phyloP scores from a whole-genome alignment of 2,329 filamentous ascomycete species.

The Aureobasidium melanogenum region DNA sequence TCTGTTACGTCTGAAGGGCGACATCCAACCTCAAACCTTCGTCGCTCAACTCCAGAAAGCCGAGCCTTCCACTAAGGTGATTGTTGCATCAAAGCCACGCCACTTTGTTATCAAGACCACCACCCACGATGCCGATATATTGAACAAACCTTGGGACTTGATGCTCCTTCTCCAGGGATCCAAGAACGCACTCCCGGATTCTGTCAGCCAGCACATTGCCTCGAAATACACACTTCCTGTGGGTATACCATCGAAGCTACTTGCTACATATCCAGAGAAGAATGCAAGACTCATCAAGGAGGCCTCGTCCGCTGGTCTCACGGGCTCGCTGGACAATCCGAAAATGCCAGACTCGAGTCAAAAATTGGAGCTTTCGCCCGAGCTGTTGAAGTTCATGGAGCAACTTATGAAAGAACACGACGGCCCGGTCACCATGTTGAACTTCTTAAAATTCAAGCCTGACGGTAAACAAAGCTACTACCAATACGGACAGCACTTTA shows the following conservation, averaged over 20 bases:
- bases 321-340: slow-evolving; percentile 23
- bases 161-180: slow-evolving; percentile 34
- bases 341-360: slow-evolving; percentile 32
- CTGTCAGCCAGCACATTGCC: slow-evolving; percentile 19
- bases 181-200: slow-evolving; percentile 16
- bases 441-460: slow-evolving; percentile 51
- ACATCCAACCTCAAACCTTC: slow-evolving; percentile 30
- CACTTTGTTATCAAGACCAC: slow-evolving; percentile 44
- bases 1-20: slow-evolving; percentile 33
- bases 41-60: slow-evolving; percentile 29
- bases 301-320: slow-evolving; percentile 25
- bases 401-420: slow-evolving; percentile 25
- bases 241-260: slow-evolving; percentile 37
- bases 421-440: slow-evolving; percentile 52
- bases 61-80: slow-evolving; percentile 27
- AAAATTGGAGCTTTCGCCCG: slow-evolving; percentile 46
- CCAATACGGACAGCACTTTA: slow-evolving; percentile 41
- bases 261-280: slow-evolving; percentile 28
- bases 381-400: slow-evolving; percentile 44
- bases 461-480: slow-evolving; percentile 43
- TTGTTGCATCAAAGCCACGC: slow-evolving; percentile 35
- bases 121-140: slow-evolving; percentile 30
- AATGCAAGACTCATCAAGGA: slow-evolving; percentile 34
- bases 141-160: slow-evolving; percentile 41
- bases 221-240: slow-evolving; percentile 26